Percentiles rank a stretch among this genome's conserved stretches.
These are phyloP conservation scores for Zymoseptoria brevis DNA, from an alignment of 2,329 filamentous ascomycete genomes.

Conservation along the genomic window DNA sequence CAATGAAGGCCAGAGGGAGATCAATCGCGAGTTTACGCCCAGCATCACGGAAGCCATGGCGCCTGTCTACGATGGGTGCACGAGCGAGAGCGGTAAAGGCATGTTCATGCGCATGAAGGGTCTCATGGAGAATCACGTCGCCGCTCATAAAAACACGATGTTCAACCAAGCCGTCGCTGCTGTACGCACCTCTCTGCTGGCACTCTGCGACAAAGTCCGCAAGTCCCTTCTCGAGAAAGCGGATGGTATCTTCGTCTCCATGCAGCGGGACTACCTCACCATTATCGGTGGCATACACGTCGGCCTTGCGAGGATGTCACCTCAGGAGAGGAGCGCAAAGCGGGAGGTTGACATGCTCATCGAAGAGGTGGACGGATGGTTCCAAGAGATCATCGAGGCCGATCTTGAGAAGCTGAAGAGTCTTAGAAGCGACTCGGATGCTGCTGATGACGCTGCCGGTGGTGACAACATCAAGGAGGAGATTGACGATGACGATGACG, in stretches of 20 bases:
- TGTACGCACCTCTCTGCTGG: slow-evolving; percentile 28
- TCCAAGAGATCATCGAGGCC: slow-evolving; percentile 9
- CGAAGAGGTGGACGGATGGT: slow-evolving; percentile 9
- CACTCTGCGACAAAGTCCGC: slow-evolving; percentile 38
- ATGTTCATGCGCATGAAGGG: slow-evolving; percentile 46
- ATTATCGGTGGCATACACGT: slow-evolving; percentile 23
- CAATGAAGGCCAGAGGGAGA: slow-evolving; percentile 42
- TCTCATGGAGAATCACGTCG: slow-evolving; percentile 42
- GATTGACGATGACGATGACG: slow-evolving; percentile 4
- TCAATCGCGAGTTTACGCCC: slow-evolving; percentile 48
- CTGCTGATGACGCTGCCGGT: neutral
- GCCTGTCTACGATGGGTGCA: slow-evolving; percentile 40
- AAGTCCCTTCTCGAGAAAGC: slow-evolving; percentile 37
- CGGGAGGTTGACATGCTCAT: slow-evolving; percentile 17
- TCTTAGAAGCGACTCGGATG: neutral
- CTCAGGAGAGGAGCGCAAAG: slow-evolving; percentile 15
- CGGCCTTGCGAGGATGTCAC: slow-evolving; percentile 11
- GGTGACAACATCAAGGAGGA: neutral
- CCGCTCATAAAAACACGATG: slow-evolving; percentile 38
- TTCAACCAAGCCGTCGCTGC: slow-evolving; percentile 40
- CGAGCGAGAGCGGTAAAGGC: slow-evolving; percentile 39
- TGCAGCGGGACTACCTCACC: slow-evolving; percentile 33
- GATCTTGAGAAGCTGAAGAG: slow-evolving; percentile 16
- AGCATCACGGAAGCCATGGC: slow-evolving; percentile 41
- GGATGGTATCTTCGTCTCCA: slow-evolving; percentile 36